Base-by-base conservation (phyloP, 768 basidiomycete genomes). In the Naganishia friedmannii region DNA sequence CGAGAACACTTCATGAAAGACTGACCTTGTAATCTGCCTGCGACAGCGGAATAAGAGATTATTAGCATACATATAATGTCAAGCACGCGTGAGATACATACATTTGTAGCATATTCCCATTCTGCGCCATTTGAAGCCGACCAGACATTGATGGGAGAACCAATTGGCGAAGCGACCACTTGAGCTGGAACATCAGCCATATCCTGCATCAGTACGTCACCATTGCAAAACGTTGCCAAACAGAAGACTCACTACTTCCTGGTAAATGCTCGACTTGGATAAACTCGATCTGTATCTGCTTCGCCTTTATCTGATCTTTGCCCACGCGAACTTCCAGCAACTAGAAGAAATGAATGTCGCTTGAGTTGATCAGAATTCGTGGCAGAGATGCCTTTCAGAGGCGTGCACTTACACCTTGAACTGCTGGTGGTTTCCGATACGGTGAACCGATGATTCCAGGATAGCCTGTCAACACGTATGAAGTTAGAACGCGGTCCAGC, bases 261-360 rank as follows among this genome's bases (percentile, higher is more conserved):
- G 80, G 78, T 2, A 79, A 63, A 3, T 86, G 89, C 81, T 97
- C 94, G 53, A 94, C 87, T 83, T 93, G 93, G 74, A 91, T 87
- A 78, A 96, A 85, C 82, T 95, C 93, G 71, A 96, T 87, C 73
- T 89, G 87, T 29, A 97, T 89, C 89, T 91, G 95, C 81, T 92
- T 91, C 31, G 91, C 91, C 83, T 92, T 93, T 77, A 91, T 86
- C 19, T 90, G 89, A 60, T 72, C 56, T 5, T 84, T 83, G 0
- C 87, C 88, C 6, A 88, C 84, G 21, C 93, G 88, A 15, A 97
- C 86, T 80, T 97, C 93, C 65, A 97, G 86, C 45, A 67, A 45
- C 56, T 56, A 29, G 17, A 29, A 13, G n/a, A 7, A 60, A 21
- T 8, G 55, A 19, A 6, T 26, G 42, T 34, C 31, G 6, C 8